These are phyloP conservation scores for Curvularia sp. DNA, from an alignment of 2,329 filamentous ascomycete genomes.

Conservation along the genomic window DNA sequence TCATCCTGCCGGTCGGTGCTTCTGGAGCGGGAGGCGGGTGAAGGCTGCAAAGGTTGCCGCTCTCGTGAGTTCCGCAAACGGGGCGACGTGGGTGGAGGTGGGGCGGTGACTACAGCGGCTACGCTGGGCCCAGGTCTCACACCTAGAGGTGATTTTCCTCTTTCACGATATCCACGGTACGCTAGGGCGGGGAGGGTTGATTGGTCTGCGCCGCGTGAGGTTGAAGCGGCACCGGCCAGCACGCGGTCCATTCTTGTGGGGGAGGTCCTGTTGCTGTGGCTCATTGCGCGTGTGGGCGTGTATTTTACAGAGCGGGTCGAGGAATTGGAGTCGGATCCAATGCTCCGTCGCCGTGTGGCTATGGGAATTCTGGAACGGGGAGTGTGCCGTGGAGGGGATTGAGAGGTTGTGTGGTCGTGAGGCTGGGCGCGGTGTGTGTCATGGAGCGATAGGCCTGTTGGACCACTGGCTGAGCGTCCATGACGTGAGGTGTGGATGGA, in stretches of 20 bases:
- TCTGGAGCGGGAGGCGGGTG: slow-evolving; percentile 30
- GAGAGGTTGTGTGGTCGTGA: slow-evolving; percentile 19
- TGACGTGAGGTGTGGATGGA: slow-evolving; percentile 27
- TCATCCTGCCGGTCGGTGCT: slow-evolving; percentile 31
- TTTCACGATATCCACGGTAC: slow-evolving; percentile 44
- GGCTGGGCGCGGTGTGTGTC: slow-evolving; percentile 23
- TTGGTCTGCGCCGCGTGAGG: slow-evolving; percentile 24
- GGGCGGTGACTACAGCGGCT: slow-evolving; percentile 40
- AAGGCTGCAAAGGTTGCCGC: slow-evolving; percentile 38
- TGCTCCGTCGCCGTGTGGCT: slow-evolving; percentile 39
- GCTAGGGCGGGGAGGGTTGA: slow-evolving; percentile 36
- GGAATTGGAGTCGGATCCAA: slow-evolving; percentile 46
- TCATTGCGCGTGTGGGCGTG: slow-evolving; percentile 31
- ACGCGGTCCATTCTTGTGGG: slow-evolving; percentile 35
- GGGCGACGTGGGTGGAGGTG: slow-evolving; percentile 42
- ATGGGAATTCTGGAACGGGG: slow-evolving; percentile 47
- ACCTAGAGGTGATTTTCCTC: slow-evolving; percentile 40
- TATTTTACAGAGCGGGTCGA: slow-evolving; percentile 45
- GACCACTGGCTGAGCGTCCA: slow-evolving; percentile 30
- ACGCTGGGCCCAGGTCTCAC: slow-evolving; percentile 34
- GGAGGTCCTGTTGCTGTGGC: slow-evolving; percentile 37
- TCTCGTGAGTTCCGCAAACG: slow-evolving; percentile 47
- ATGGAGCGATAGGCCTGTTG: slow-evolving; percentile 22
- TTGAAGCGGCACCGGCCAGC: slow-evolving; percentile 17
- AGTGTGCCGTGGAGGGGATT: slow-evolving; percentile 31